A percentile compares a stretch with the other conserved stretches of the same genome.
Conservation (phyloP, 441 rosid genomes). For the Jatropha podagrica region DNA sequence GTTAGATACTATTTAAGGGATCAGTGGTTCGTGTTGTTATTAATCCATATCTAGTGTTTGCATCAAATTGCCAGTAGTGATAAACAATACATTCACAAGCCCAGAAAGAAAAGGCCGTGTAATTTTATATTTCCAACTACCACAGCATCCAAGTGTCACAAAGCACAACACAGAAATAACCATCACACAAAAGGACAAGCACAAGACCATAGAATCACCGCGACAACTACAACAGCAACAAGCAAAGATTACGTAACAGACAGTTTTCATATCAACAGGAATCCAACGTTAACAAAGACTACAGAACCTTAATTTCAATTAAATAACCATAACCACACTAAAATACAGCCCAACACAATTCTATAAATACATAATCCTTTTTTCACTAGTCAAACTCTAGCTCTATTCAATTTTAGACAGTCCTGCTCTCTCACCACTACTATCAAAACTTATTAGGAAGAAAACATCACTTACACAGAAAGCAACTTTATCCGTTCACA, state of each 20-base stretch:
- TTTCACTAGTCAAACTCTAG: not conserved
- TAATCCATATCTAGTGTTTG: no score
- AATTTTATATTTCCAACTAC: not conserved
- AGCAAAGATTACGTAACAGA: not conserved
- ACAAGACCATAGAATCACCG: not conserved
- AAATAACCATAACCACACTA: not conserved
- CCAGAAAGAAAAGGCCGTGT: not conserved
- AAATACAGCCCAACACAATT: not conserved
- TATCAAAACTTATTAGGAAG: not conserved
- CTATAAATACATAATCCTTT: not conserved
- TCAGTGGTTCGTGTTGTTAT: no score
- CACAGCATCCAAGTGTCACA: not conserved
- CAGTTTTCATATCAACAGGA: not conserved
- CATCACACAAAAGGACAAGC: not conserved
- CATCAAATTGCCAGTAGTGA: no score
- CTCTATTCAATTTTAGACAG: not conserved
- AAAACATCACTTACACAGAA: slow-evolving; percentile 8
- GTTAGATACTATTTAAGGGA: no score
- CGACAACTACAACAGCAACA: not conserved
- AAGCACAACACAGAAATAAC: not conserved
- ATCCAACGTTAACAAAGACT: not conserved
- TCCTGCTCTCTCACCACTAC: not conserved
- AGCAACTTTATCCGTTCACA: not conserved
- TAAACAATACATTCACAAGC: not conserved
- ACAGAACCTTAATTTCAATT: not conserved